A percentile compares a stretch with the other conserved stretches of the same genome.
phyloP scores from a whole-genome alignment of 257 asterid species.

The Plectranthus barbatus region DNA sequence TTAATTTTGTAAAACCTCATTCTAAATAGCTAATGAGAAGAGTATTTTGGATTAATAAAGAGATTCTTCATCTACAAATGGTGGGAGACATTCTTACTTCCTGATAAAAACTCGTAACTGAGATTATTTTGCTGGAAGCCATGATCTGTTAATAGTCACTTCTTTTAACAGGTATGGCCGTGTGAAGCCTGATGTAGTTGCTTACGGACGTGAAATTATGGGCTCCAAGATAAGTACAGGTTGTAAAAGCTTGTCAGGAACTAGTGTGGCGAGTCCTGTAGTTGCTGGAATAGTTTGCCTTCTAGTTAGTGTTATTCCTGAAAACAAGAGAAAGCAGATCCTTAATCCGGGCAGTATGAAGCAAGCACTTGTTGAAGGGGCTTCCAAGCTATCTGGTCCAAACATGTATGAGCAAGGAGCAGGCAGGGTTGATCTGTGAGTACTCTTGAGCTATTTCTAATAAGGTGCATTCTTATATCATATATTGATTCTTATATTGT shows the following conservation, averaged over 20 bases:
- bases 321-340: constrained; percentile 64
- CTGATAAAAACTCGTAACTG: background rate
- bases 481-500: constrained; percentile 20
- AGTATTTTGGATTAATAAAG: background rate
- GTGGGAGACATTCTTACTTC: background rate
- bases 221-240: constrained; percentile 98
- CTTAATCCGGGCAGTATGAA: constrained; percentile 95
- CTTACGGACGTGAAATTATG: constrained; percentile 95
- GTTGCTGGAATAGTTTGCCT: constrained; percentile 99
- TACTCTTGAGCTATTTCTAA: constrained; percentile 25
- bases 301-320: constrained; percentile 86
- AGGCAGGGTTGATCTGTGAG: constrained; percentile 98
- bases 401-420: constrained; percentile 99
- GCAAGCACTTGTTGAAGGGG: constrained; percentile 97
- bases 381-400: constrained; percentile 91
- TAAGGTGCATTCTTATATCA: constrained; percentile 7
- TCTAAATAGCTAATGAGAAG: background rate
- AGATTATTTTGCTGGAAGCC: background rate
- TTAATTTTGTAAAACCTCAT: background rate
- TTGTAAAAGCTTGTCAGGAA: constrained; percentile 97
- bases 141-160: constrained; percentile 12
- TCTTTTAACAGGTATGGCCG: constrained; percentile 77
- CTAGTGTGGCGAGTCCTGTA: constrained; percentile 99
- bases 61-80: background rate
- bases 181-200: constrained; percentile 96